phyloP scores from a whole-genome alignment of 352 stramenopile genomes.

The Pelagophyceae sp. region DNA sequence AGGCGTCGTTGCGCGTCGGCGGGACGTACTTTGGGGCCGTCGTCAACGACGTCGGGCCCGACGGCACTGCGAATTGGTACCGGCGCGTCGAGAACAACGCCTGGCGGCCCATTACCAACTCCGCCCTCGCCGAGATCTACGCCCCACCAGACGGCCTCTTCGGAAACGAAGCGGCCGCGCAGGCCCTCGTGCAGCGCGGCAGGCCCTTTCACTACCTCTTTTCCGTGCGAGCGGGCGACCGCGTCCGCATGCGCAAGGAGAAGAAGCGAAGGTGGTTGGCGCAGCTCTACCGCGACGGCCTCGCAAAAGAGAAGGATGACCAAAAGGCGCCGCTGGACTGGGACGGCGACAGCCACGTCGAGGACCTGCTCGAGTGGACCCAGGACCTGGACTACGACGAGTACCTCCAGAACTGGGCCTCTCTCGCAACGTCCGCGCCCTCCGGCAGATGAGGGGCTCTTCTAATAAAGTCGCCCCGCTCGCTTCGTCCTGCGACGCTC shows the following conservation, averaged over 20 bases:
- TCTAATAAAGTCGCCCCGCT: no score
- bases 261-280: constrained; percentile 32
- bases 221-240: constrained; percentile 33
- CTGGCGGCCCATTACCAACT: constrained; percentile 71
- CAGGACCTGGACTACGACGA: constrained; percentile 30
- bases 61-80: constrained; percentile 57
- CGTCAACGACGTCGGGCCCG: constrained; percentile 4
- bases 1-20: constrained; percentile 53
- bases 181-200: background rate
- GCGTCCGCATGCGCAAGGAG: constrained; percentile 19
- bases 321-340: no score
- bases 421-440: constrained; percentile 19
- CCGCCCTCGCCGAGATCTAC: constrained; percentile 37
- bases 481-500: no score
- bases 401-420: constrained; percentile 30
- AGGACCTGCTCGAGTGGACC: constrained; percentile 29
- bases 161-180: constrained; percentile 14
- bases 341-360: no score
- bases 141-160: background rate
- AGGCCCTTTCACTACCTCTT: constrained; percentile 36
- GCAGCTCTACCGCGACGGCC: constrained; percentile 12
- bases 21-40: constrained; percentile 58
- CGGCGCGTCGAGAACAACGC: constrained; percentile 73
- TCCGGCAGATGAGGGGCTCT: no score
- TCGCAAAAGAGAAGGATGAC: constrained; percentile 7